Evolutionary conservation across 1,139 yeast genomes (phyloP), one percentile per base, ranked within the genome.

Genomic region (Geotrichum restrictum): DNA sequence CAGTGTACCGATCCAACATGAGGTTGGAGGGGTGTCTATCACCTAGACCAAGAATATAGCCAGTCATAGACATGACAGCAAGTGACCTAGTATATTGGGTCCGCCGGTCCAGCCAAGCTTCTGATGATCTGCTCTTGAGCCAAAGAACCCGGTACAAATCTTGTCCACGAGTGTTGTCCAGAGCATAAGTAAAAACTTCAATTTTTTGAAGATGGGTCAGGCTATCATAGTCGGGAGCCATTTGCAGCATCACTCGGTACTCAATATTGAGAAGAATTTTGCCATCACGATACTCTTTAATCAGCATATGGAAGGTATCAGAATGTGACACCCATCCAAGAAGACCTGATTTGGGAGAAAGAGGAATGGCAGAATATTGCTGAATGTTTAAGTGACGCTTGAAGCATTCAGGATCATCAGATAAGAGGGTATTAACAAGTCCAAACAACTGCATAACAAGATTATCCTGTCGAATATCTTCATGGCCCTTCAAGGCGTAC

Each of bases 41-140:
- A 55, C 99, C 99, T 29, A 94, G 75, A 13, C 99, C 99, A 38
- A 93, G 75, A 52, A 93, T 91, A 68, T 93, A 93, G 1, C 98
- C 98, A 43, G 86, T 96, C 97, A 93, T 93, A 0, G 98, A 91
- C 98, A 93, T 94, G 3, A 89, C 97, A 0, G 98, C 98, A 59
- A 94, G 75, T 0, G 98, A 93, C 56, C 98, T 76, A 0, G 98
- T 93, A 65, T 93, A 94, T 2, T 96, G 91, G 0, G 98, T 91
- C 67, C 99, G 82, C 62, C 99, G 81, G 65, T 94, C 98, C 40
- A 94, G 74, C 99, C 99, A 94, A 0, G 97, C 88, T 69, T 94
- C 99, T 0, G 97, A 88, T 0, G 97, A 88, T 62, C 93, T 82
- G 45, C 96, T 88, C 71, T 93, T 93, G 60, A 93, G 77, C 99